Evolutionary conservation across 805 yeast species (phyloP).

Genomic region (Cyberlindnera euphorbiiphila): DNA sequence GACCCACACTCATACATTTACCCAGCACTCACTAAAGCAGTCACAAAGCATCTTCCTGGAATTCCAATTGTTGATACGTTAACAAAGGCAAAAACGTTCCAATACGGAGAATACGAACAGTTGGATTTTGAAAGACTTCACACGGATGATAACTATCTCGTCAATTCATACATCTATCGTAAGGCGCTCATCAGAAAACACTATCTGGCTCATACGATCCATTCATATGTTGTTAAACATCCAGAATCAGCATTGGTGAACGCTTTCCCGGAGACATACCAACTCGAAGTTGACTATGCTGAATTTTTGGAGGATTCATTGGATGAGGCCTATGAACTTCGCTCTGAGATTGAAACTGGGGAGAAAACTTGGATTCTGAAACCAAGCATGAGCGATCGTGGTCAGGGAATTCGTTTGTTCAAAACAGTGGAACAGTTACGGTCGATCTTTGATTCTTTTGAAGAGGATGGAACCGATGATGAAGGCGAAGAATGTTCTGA

Average conservation of each 20-base stretch:
- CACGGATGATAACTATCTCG: conserved; percentile 45
- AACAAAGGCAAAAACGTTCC: conserved; percentile 44
- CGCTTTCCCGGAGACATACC: conserved; percentile 72
- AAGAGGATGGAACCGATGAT: conserved; percentile 63
- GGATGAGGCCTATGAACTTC: conserved; percentile 86
- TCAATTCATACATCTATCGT: conserved; percentile 81
- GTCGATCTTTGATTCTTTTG: conserved; percentile 78
- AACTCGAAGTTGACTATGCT: conserved; percentile 89
- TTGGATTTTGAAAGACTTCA: conserved; percentile 67
- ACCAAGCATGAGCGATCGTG: conserved; percentile 96
- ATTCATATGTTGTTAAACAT: conserved; percentile 66
- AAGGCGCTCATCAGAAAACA: conserved; percentile 91
- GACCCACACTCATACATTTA: conserved; percentile 38
- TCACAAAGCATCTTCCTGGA: conserved; percentile 32
- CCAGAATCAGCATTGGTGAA: conserved; percentile 57
- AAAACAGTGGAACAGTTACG: conserved; percentile 76
- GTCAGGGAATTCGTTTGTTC: conserved; percentile 90
- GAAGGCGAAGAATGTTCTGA: conserved; percentile 47
- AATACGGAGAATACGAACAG: conserved; percentile 88
- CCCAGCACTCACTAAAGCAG: conserved; percentile 33
- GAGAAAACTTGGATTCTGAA: conserved; percentile 81
- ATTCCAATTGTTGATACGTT: conserved; percentile 23
- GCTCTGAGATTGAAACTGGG: conserved; percentile 66
- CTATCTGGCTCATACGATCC: conserved; percentile 81
- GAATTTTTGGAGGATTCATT: conserved; percentile 92